Base-by-base conservation (phyloP, 257 asterid genomes). In the Jasminum sambac region DNA sequence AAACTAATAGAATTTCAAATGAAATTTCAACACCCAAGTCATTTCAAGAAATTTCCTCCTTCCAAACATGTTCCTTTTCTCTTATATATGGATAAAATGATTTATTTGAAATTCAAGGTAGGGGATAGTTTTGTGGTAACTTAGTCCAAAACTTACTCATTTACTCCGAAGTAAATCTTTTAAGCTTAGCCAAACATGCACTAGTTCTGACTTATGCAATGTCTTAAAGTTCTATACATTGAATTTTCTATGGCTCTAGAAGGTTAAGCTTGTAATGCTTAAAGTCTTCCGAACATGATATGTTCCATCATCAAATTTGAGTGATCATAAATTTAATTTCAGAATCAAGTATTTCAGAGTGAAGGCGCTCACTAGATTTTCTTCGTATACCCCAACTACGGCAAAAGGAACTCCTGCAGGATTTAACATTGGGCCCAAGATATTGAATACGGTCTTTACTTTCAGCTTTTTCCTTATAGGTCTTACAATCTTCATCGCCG, bases 371-470 rank as follows among this genome's bases (percentile, higher is more conserved):
- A 89, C 98, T 70, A 86, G 77, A 58, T 85, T 89, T 86, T 88
- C 90, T 75, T 81, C 81, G 76, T 81, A 87, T 36, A 89, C 98
- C 63, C 98, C 98, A 11, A 92, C 89, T 5, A 92, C 94, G 8
- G 96, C 91, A 64, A 80, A 92, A 64, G 86, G 86, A 9, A 86
- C 96, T 42, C 83, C 68, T 4, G 98, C 96, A 37, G 98, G 98
- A 78, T 88, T 92, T 60, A 92, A 58, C 98, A 92, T 78, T 0
- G 96, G 96, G 25, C 96, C 98, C 30, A 89, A 78, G 71, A 84
- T 88, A 73, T 92, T 92, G 69, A 92, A 92, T 23, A 89, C 87
- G 0, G 98, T 92, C 82, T 89, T 89, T 21, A 92, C 85, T 74
- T 82, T 78, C 44, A 92, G 90, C 84, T 86, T 90, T 81, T 78